Evolutionary conservation across 2,329 filamentous ascomycete genomes (phyloP), one percentile per base, ranked within the genome.

Genomic region (Drechslerella coelobrocha): DNA sequence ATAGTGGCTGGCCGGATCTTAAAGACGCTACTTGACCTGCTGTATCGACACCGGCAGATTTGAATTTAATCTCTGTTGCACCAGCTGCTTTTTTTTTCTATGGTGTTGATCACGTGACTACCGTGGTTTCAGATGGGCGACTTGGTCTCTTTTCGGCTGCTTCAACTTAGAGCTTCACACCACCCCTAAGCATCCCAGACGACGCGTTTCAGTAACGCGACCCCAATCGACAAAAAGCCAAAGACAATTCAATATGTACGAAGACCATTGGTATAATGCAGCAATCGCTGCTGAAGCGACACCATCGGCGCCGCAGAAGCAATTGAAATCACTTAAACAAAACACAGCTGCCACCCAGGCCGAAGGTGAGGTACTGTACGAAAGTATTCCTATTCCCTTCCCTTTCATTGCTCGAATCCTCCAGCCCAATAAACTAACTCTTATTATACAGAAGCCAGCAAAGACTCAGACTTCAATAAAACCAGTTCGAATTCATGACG

Each of bases 241-340:
- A 26, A 47, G 12, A 37, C n/a, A n/a, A 26, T 26, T 6, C 31
- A 48, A 12, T 37, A 76, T 76, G 75, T 76, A 75, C 55, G 75
- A 76, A 56, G 75, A 76, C 60, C 74, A 76, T 57, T 76, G 74
- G 75, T 72, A 72, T 34, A 72, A 66, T 66, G 60, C 68, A 50
- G 47, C 68, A 41, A 50, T 48, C 5, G 54, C 61, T n/a, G 68
- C 65, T 43, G 61, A 72, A 29, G 59, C 45, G 14, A 41, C 43
- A 47, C 56, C 37, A 34, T n/a, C 51, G 8, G 55, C 53, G 17
- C 39, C 31, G 19, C 53, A 65, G 27, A 65, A 54, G 34, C 31
- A 43, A 17, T 10, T 43, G 23, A 66, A 50, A 21, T 23, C 61
- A 3, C 47, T 45, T 29, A 63, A 63, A 53, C 23, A 47, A 7